phyloP scores from a whole-genome alignment of 768 basidiomycete genomes.

The Cubamyces lactineus region DNA sequence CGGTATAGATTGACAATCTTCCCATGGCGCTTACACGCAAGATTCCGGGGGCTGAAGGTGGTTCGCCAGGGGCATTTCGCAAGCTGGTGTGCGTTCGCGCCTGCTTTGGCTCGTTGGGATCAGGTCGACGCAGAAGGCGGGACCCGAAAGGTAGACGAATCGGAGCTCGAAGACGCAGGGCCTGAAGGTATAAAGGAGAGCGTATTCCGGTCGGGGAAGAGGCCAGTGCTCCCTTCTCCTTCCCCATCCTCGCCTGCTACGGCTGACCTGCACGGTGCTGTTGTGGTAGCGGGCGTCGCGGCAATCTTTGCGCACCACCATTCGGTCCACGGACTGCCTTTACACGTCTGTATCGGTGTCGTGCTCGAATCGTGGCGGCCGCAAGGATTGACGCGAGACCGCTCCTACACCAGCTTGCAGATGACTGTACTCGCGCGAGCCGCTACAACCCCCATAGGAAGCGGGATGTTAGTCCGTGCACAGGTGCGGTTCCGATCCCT shows the following conservation, averaged over 20 bases:
- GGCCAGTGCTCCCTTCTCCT: constrained; percentile 1
- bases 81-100: not conserved
- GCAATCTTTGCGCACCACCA: constrained; percentile 17
- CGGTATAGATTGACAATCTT: not conserved
- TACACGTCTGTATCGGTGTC: constrained; percentile 11
- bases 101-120: not conserved
- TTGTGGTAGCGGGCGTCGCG: constrained; percentile 8
- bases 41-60: constrained; percentile 6
- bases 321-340: constrained; percentile 8
- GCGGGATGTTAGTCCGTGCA: too few species aligned
- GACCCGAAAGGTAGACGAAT: not conserved
- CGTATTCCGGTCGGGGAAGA: not conserved
- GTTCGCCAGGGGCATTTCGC: not conserved
- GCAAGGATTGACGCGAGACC: constrained; percentile 23
- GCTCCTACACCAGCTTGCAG: constrained; percentile 8
- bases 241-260: not conserved
- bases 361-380: constrained; percentile 24
- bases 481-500: too few species aligned
- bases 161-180: constrained; percentile 7
- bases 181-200: not conserved
- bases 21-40: constrained; percentile 3
- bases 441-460: not conserved
- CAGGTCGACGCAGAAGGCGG: not conserved
- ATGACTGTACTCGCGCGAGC: not conserved
- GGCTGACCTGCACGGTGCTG: constrained; percentile 9